phyloP scores from a whole-genome alignment of 2,329 filamentous ascomycete species.

The Xylaria hypoxylon region DNA sequence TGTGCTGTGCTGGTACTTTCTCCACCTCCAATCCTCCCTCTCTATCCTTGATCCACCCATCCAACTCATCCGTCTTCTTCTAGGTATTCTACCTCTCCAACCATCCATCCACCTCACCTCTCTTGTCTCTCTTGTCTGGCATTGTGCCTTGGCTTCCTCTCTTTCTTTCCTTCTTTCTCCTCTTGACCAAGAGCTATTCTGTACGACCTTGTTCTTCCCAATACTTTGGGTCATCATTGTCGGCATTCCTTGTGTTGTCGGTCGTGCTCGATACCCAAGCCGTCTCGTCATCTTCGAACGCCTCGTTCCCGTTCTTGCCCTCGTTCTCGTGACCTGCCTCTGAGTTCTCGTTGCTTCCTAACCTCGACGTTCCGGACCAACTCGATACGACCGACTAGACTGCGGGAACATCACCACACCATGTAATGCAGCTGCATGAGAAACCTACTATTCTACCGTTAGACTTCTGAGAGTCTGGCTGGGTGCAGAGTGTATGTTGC shows the following conservation, averaged over 20 bases:
- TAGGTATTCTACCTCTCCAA: slow-evolving; percentile 30
- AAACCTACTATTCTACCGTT: slow-evolving; percentile 50
- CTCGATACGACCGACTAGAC: slow-evolving; percentile 26
- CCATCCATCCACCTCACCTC: slow-evolving; percentile 38
- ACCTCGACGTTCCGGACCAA: slow-evolving; percentile 21
- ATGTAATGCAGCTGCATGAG: slow-evolving; percentile 51
- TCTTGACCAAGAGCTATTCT: slow-evolving; percentile 46
- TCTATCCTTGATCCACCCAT: slow-evolving; percentile 41
- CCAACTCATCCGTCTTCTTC: slow-evolving; percentile 41
- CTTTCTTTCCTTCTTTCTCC: slow-evolving; percentile 44
- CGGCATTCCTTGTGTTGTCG: slow-evolving; percentile 27
- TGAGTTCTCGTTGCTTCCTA: slow-evolving; percentile 9
- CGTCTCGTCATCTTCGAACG: slow-evolving; percentile 4
- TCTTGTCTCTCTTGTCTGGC: slow-evolving; percentile 32
- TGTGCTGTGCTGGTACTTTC: slow-evolving; percentile 38
- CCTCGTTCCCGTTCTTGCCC: slow-evolving; percentile 16
- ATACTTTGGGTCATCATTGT: slow-evolving; percentile 34
- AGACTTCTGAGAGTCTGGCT: slow-evolving; percentile 51
- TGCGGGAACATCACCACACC: slow-evolving; percentile 39
- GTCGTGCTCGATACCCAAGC: slow-evolving; percentile 11
- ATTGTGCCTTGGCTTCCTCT: slow-evolving; percentile 45
- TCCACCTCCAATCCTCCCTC: slow-evolving; percentile 42
- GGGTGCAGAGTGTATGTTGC: slow-evolving; percentile 49
- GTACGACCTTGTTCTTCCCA: slow-evolving; percentile 48
- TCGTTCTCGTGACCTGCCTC: slow-evolving; percentile 19